Conservation (phyloP, 2,329 filamentous ascomycete species). For the Huntiella moniliformis region DNA sequence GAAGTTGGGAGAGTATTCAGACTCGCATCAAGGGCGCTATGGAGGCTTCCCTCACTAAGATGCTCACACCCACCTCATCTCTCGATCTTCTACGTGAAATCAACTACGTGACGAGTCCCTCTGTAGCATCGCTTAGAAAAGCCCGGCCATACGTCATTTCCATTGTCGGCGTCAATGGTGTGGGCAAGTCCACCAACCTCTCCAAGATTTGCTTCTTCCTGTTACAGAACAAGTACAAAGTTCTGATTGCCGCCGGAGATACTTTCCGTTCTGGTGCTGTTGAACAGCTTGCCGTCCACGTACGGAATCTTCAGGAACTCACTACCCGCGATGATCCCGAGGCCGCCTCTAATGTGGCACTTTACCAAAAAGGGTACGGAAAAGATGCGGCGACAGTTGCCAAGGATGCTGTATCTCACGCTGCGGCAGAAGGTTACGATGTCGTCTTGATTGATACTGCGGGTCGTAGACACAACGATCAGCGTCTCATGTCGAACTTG, state of each 20-base stretch:
- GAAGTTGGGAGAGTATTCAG: slow-evolving; percentile 55
- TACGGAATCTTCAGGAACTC: slow-evolving; percentile 80
- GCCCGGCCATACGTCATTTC: slow-evolving; percentile 87
- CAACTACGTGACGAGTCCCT: slow-evolving; percentile 52
- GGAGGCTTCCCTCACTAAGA: slow-evolving; percentile 82
- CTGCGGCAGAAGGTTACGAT: slow-evolving; percentile 57
- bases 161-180: slow-evolving; percentile 94
- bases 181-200: slow-evolving; percentile 93
- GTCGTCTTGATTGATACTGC: slow-evolving; percentile 96
- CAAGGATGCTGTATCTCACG: slow-evolving; percentile 76
- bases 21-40: slow-evolving; percentile 63
- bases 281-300: slow-evolving; percentile 89
- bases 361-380: slow-evolving; percentile 95
- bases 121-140: slow-evolving; percentile 41
- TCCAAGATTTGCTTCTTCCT: slow-evolving; percentile 98
- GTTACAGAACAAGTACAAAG: slow-evolving; percentile 89
- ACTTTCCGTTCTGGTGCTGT: slow-evolving; percentile 95
- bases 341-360: slow-evolving; percentile 55
- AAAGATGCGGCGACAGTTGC: slow-evolving; percentile 94
- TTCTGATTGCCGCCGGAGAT: slow-evolving; percentile 84
- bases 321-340: slow-evolving; percentile 45
- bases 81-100: slow-evolving; percentile 91
- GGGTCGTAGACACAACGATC: slow-evolving; percentile 84
- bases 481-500: slow-evolving; percentile 83
- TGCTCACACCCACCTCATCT: slow-evolving; percentile 87